Evolutionary conservation across 768 basidiomycete genomes (phyloP), one percentile per base, ranked within the genome.

Genomic region (Phaeotremella skinneri): DNA sequence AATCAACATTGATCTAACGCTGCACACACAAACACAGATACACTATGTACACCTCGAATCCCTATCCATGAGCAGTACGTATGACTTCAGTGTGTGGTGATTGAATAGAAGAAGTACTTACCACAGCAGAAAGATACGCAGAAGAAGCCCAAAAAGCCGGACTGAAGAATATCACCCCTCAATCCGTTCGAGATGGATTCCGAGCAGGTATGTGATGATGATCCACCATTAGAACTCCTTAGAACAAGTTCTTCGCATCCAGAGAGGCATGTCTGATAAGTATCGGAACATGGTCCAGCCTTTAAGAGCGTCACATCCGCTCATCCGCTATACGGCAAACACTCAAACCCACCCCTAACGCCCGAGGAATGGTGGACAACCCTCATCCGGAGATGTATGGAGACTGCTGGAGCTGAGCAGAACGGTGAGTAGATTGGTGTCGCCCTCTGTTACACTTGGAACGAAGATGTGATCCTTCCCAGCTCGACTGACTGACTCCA

Each of bases 11-110:
- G 37, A 62, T 16, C 32, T 41, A 16, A 52, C 39, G 13, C 25
- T 9, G 11, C n/a, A 45, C 13, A 7, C 6, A 6, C 43, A 45
- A 45, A 14, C 37, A 7, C 39, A 75, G 74, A 76, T 55, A 76
- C 75, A 4, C 65, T 76, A 13, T 71, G 72, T 48, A 76, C 75
- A 2, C 75, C 75, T 0, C 56, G 69, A 1, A 32, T 67, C 25
- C 73, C 75, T 0, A 69, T 76, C 29, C 73, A 76, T 52, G 67
- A 73, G 39, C 75, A 76, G 69, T 73, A 25, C 49, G 67, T 43
- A 14, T 21, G 21, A 23, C 43, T 16, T 31, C 2, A 17, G 16
- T 31, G 30, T 29, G 27, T n/a, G 43, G 4, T 17, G 30, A 7
- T 23, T 32, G n/a, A n/a, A 32, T 21, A 31, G 32, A 9, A 13